Percentiles rank a stretch among this genome's conserved stretches.
These are phyloP conservation scores for Pseudocercospora macadamiae DNA, from an alignment of 2,329 filamentous ascomycete genomes.

Conservation along the genomic window DNA sequence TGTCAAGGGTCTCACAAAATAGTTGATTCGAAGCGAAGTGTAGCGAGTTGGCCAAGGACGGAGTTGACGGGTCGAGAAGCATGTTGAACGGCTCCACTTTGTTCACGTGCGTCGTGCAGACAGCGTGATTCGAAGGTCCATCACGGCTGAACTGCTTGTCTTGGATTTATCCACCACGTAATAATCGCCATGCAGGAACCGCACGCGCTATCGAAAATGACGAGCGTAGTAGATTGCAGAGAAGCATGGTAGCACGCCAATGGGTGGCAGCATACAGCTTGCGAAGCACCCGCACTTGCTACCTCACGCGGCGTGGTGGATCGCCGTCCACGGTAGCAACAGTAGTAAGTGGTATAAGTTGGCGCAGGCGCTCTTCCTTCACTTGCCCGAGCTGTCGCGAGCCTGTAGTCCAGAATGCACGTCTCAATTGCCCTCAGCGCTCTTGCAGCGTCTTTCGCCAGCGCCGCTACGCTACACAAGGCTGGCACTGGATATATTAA, in stretches of 20 bases:
- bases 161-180: not conserved
- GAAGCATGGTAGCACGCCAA: not conserved
- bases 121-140: conserved; percentile 13
- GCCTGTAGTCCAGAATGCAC: conserved; percentile 4
- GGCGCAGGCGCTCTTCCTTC: not conserved
- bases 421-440: conserved; percentile 9
- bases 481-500: conserved; percentile 49
- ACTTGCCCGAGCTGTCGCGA: not conserved
- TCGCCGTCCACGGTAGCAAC: not conserved
- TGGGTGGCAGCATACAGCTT: not conserved
- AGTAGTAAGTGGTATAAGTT: not conserved
- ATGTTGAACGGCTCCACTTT: conserved; percentile 13
- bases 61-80: not conserved
- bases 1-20: not conserved
- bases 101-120: conserved; percentile 15
- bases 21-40: not conserved
- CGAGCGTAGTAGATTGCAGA: not conserved
- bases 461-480: conserved; percentile 18
- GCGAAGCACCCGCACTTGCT: not conserved
- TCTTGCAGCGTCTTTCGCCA: conserved; percentile 10
- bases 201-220: conserved; percentile 1
- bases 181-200: conserved; percentile 6
- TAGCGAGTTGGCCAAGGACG: not conserved
- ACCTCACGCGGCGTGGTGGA: too few relatives aligned
- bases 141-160: not conserved